Base-by-base conservation (phyloP, 176 grass and related monocot genomes). In the Paspalum notatum region DNA sequence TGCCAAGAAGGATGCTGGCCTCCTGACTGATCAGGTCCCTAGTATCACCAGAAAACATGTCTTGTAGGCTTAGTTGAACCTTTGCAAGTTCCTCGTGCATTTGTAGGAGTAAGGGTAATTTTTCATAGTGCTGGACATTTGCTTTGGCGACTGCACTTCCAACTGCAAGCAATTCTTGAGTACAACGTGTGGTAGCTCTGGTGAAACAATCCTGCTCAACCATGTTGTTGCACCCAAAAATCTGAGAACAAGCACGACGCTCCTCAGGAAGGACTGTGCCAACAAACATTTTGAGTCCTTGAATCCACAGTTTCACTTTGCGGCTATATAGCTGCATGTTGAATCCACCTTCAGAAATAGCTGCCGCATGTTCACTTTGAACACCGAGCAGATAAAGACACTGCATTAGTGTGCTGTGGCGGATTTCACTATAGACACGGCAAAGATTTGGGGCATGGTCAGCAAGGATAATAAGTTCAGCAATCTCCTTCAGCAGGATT, bases 391-490 rank as follows among this genome's bases (percentile, higher is more conserved):
- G 18, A 54, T 10, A 72, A 65, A 85, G 70, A 8, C 51, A 77
- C 22, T 72, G 75, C 45, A 68, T 43, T 62, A 85, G 38, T 41
- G 37, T 64, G 65, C 50, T 64, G 50, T 71, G 58, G 42, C 83
- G 77, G 48, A 21, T 32, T 62, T 68, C 56, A 50, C 75, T 27
- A 9, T 72, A 85, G 68, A 18, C 54, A 51, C 2, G 75, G 9
- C 21, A 71, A 1, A 80, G 6, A 15, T 43, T 72, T 60, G 83
- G 76, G n/a, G 32, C 55, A 45, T 64, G 18, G 43, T 51, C 70
- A 53, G 66, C 55, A 80, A 61, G 75, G 9, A 85, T 80, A 76
- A 80, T 73, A 20, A 69, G 66, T 42, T 85, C 65, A 22, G 55
- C 83, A 43, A 80, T 85, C 13, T 77, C 66, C 75, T 71, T 79